phyloP scores from a whole-genome alignment of 2,329 filamentous ascomycete genomes.

The Exophiala alcalophila region DNA sequence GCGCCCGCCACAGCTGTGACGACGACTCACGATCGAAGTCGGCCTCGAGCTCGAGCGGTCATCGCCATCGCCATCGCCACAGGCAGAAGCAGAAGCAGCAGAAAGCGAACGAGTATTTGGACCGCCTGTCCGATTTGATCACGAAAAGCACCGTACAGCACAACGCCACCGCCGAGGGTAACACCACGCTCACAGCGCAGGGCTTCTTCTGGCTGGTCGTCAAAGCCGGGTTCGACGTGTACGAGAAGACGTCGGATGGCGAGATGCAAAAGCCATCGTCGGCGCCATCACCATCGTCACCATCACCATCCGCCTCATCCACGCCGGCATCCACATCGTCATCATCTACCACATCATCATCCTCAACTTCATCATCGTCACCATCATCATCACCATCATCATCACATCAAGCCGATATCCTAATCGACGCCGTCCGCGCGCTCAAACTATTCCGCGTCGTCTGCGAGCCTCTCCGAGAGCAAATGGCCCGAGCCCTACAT shows the following conservation, averaged over 20 bases:
- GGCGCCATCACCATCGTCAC: too few species aligned
- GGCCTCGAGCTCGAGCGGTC: too few species aligned
- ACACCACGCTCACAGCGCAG: background rate
- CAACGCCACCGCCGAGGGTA: background rate
- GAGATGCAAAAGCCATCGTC: too few species aligned
- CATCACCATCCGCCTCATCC: too few species aligned
- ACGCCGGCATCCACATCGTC: too few species aligned
- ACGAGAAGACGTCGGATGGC: background rate
- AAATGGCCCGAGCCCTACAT: background rate
- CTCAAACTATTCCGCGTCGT: slow-evolving; percentile 1
- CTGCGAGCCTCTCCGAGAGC: background rate
- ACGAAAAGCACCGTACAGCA: background rate
- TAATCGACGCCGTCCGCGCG: background rate
- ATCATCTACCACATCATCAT: too few species aligned
- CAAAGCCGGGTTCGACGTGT: slow-evolving; percentile 2
- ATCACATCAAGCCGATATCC: background rate
- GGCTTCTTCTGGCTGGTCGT: slow-evolving; percentile 3
- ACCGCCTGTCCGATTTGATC: background rate
- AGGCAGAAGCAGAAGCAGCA: background rate
- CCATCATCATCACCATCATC: too few species aligned
- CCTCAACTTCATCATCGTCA: too few species aligned
- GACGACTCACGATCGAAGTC: too few species aligned
- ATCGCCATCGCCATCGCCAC: too few species aligned
- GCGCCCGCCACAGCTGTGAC: too few species aligned
- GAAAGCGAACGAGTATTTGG: background rate